phyloP scores from a whole-genome alignment of 169 alveolate genomes.

The Eimeria sp. region DNA sequence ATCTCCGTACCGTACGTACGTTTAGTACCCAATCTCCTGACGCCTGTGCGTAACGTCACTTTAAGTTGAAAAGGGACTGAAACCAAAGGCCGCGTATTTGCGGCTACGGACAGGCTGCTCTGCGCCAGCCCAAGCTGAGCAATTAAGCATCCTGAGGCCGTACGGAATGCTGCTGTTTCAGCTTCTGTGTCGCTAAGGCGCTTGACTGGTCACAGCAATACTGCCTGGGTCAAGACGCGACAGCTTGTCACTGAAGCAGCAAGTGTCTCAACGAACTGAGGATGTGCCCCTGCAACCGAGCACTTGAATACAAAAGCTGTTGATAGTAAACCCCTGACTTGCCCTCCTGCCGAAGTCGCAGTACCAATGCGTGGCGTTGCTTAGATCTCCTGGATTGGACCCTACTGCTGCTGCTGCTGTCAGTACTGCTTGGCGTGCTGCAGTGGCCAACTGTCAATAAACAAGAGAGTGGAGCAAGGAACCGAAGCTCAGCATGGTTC shows the following conservation, averaged over 20 bases:
- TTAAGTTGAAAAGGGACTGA: background rate
- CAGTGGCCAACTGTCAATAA: constrained; percentile 73
- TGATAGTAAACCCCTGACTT: constrained; percentile 59
- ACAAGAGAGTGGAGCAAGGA: constrained; percentile 25
- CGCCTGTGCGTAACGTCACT: background rate
- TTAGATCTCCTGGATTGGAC: background rate
- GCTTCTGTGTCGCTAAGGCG: background rate
- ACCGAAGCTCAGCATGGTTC: constrained; percentile 36
- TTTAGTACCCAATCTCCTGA: background rate
- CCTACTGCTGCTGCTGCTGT: background rate
- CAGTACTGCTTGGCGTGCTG: constrained; percentile 13
- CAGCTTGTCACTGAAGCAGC: constrained; percentile 46
- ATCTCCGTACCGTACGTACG: background rate
- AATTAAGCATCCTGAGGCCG: background rate
- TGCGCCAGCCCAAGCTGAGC: background rate
- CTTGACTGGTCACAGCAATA: background rate
- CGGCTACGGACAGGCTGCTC: background rate
- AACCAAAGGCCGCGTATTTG: background rate
- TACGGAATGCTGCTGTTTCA: background rate
- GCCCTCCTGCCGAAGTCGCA: constrained; percentile 40
- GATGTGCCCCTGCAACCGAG: constrained; percentile 63
- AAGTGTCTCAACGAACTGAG: constrained; percentile 23
- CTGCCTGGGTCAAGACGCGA: background rate
- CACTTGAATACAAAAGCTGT: constrained; percentile 38
- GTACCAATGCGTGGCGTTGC: constrained; percentile 55